A percentile compares a stretch with the other conserved stretches of the same genome.
These are phyloP conservation scores for Aspergillus bridgeri DNA, from an alignment of 495 filamentous ascomycete genomes.

Conservation along the genomic window DNA sequence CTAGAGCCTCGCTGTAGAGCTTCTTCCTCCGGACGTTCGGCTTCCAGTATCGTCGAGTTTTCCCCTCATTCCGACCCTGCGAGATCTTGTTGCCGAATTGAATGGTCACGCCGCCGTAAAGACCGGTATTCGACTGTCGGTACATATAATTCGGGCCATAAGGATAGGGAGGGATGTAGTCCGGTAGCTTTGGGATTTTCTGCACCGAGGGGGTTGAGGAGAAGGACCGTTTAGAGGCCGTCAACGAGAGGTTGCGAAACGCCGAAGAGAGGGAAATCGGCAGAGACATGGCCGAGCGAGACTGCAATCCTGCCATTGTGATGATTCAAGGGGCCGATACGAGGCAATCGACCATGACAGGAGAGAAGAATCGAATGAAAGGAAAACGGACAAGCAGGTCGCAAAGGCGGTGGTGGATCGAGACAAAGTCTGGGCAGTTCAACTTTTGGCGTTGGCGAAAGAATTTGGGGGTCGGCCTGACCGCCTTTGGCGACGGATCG, in stretches of 20 bases:
- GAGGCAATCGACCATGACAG: constrained; percentile 15
- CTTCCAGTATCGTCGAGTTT: constrained; percentile 81
- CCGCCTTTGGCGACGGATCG: constrained; percentile 34
- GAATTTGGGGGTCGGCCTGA: constrained; percentile 39
- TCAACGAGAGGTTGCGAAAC: constrained; percentile 42
- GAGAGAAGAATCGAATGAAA: constrained; percentile 1
- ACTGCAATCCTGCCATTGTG: constrained; percentile 33
- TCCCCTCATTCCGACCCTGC: constrained; percentile 64
- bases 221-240: constrained; percentile 40
- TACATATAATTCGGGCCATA: constrained; percentile 74
- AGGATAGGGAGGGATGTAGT: constrained; percentile 70
- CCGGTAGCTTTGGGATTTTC: constrained; percentile 34
- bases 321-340: constrained; percentile 8
- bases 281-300: constrained; percentile 30
- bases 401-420: neutral
- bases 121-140: constrained; percentile 83
- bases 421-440: neutral
- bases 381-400: neutral
- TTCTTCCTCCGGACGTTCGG: constrained; percentile 82
- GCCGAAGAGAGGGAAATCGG: constrained; percentile 39
- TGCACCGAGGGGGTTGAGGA: constrained; percentile 37
- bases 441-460: constrained; percentile 20
- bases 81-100: constrained; percentile 93
- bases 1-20: constrained; percentile 66
- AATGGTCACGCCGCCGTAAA: constrained; percentile 75